These are phyloP conservation scores for Psilocybe tampanensis DNA, from an alignment of 768 basidiomycete species.

Conservation along the genomic window DNA sequence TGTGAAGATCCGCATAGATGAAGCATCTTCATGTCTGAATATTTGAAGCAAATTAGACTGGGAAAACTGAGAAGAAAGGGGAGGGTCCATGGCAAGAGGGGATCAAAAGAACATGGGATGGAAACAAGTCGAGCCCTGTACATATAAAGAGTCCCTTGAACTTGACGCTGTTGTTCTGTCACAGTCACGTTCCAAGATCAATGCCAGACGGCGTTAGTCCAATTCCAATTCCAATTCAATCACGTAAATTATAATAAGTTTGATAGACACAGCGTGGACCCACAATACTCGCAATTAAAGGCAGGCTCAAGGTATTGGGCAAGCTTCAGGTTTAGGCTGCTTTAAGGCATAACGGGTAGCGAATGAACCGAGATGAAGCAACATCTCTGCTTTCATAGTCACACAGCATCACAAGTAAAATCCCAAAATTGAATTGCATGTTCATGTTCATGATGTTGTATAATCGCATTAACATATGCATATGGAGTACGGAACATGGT, in stretches of 20 bases:
- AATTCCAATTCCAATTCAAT: background rate
- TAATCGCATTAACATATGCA: constrained; percentile 32
- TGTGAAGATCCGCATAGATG: constrained; percentile 52
- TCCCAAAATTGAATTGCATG: background rate
- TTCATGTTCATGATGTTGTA: constrained; percentile 33
- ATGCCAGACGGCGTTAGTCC: background rate
- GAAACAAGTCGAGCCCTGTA: background rate
- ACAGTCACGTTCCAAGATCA: constrained; percentile 15
- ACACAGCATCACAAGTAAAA: no score
- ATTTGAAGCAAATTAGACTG: constrained; percentile 14
- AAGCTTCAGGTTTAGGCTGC: no score
- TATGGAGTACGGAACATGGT: constrained; percentile 42
- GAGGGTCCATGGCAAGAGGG: constrained; percentile 9
- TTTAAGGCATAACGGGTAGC: no score
- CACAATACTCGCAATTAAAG: no score
- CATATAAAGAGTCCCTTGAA: background rate
- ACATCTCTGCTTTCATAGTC: no score
- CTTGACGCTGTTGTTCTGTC: background rate
- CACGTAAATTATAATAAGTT: background rate
- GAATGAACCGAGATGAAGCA: background rate
- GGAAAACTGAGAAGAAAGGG: constrained; percentile 14
- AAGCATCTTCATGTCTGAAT: constrained; percentile 42
- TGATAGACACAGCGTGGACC: background rate
- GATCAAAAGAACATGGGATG: background rate
- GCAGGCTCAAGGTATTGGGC: no score